Evolutionary conservation across 1,139 yeast species (phyloP).

Genomic region (Magnusiomyces suaveolens): DNA sequence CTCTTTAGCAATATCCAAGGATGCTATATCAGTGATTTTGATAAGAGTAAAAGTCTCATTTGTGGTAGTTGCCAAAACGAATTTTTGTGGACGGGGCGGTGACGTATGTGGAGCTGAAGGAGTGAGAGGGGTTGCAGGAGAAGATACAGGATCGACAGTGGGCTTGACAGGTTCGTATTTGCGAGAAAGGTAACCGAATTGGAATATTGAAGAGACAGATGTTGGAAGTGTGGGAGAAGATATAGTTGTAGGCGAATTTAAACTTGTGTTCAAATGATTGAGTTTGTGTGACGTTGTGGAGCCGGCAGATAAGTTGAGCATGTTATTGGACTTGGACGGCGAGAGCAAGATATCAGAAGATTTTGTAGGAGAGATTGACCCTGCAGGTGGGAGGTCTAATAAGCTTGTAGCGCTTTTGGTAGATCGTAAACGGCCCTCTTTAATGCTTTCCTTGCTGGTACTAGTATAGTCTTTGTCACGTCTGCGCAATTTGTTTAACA

Average conservation of each 20-base stretch:
- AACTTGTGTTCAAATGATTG: neutral
- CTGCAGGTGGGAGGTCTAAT: constrained; percentile 4
- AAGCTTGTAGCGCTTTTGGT: constrained; percentile 13
- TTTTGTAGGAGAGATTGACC: neutral
- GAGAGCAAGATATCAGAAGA: neutral
- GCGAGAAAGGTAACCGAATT: neutral
- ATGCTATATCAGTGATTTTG: constrained; percentile 31
- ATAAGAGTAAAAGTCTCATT: constrained; percentile 46
- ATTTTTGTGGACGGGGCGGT: constrained; percentile 20
- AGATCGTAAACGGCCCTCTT: constrained; percentile 7
- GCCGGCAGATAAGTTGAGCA: neutral
- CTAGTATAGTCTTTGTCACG: constrained; percentile 11
- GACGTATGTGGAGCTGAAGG: constrained; percentile 1
- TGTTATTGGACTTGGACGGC: neutral
- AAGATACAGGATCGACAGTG: constrained; percentile 2
- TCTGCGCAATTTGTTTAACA: constrained; percentile 13
- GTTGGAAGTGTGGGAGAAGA: neutral
- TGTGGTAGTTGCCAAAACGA: constrained; percentile 52
- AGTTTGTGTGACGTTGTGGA: neutral
- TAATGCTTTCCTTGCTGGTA: neutral
- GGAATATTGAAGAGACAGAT: neutral
- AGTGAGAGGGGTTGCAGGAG: neutral
- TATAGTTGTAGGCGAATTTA: neutral
- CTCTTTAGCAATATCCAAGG: constrained; percentile 33
- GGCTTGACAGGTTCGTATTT: constrained; percentile 10